Evolutionary conservation across 192 early-diverging fungal genomes (phyloP).

Genomic region (Chytriomyces hyalinus): DNA sequence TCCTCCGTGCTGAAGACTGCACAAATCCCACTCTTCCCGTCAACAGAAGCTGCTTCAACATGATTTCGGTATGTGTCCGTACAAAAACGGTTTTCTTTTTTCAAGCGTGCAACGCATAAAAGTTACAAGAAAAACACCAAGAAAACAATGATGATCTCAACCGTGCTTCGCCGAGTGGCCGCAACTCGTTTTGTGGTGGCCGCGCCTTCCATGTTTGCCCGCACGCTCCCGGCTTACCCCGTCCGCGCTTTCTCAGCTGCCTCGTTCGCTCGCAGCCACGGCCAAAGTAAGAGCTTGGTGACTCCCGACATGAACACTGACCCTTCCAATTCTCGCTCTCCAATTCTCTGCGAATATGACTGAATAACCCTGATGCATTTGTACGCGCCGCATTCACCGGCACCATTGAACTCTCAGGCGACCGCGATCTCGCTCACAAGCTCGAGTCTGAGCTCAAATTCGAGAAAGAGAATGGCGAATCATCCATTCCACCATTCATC

Average conservation of each 20-base stretch:
- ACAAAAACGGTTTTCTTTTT: not conserved
- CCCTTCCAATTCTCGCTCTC: no score
- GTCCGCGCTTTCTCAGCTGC: slow-evolving; percentile 13
- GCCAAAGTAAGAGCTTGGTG: not conserved
- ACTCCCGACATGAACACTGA: no score
- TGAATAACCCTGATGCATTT: no score
- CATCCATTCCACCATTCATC: slow-evolving; percentile 70
- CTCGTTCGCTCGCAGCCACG: slow-evolving; percentile 18
- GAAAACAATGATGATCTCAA: slow-evolving; percentile 7
- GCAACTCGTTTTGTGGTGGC: not conserved
- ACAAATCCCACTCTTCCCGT: slow-evolving; percentile 15
- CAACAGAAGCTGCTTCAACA: slow-evolving; percentile 19
- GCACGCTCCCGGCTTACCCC: not conserved
- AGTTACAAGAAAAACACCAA: not conserved
- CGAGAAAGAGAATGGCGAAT: slow-evolving; percentile 66
- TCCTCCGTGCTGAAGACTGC: not conserved
- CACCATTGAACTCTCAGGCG: slow-evolving; percentile 46
- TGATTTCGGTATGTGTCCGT: not conserved
- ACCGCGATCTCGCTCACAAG: slow-evolving; percentile 73
- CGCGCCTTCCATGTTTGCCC: not conserved
- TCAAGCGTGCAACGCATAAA: not conserved
- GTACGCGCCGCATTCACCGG: no score
- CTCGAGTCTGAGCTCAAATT: slow-evolving; percentile 77
- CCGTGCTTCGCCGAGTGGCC: not conserved
- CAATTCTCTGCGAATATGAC: no score